phyloP scores from a whole-genome alignment of 306 rosid species.

The Abrus precatorius region DNA sequence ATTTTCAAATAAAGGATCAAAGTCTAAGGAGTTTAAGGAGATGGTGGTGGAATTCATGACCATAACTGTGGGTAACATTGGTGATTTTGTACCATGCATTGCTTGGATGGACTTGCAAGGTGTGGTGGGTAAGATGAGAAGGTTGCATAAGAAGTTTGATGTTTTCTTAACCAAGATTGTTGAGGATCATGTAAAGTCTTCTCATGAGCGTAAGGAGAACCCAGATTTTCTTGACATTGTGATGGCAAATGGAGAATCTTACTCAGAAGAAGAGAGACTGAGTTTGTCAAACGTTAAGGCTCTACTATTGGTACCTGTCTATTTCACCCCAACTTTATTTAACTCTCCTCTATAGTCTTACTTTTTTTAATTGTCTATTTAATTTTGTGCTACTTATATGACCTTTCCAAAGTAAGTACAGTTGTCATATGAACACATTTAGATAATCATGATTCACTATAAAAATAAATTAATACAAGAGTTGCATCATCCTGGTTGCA shows the following conservation, averaged over 20 bases:
- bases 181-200: slow-evolving; percentile 42
- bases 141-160: slow-evolving; percentile 55
- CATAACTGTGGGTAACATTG: slow-evolving; percentile 49
- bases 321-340: neutral
- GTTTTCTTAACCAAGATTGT: slow-evolving; percentile 29
- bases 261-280: slow-evolving; percentile 1
- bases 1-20: slow-evolving; percentile 39
- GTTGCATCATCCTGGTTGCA: too few species aligned
- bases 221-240: slow-evolving; percentile 46
- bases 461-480: too few species aligned
- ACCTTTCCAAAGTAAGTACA: neutral
- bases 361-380: neutral
- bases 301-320: slow-evolving; percentile 34
- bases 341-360: neutral
- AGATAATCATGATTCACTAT: too few species aligned
- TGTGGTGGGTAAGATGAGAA: slow-evolving; percentile 49
- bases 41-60: slow-evolving; percentile 59
- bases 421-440: too few species aligned
- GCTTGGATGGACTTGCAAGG: slow-evolving; percentile 56
- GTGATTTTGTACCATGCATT: slow-evolving; percentile 51
- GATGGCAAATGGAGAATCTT: slow-evolving; percentile 23
- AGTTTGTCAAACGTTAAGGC: slow-evolving; percentile 49
- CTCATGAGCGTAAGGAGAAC: slow-evolving; percentile 36
- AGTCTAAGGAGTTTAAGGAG: slow-evolving; percentile 53
- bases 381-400: neutral